Evolutionary conservation across 805 yeast species (phyloP), one percentile per base, ranked within the genome.

Genomic region (Zygosaccharomyces lentus): DNA sequence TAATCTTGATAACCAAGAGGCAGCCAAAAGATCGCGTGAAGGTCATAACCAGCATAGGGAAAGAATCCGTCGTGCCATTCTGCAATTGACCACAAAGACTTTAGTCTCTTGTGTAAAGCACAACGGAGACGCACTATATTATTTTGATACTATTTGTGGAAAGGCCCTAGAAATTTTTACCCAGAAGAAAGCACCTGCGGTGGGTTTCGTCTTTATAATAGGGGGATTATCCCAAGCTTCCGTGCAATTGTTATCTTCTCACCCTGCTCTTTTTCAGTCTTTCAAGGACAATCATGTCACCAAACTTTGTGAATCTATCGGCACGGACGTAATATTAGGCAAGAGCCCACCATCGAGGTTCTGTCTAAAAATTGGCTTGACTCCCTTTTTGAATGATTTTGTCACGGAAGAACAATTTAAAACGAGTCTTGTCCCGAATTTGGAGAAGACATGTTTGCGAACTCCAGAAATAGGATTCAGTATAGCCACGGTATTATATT

Each of bases 361-460:
- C 48, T 73, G 59, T 16, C 69, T 81, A 40, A 71, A 70, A 15
- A 54, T 64, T 2, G 74, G 75, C 49, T 62, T 80, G 29, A 54
- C 62, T n/a, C 62, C 66, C 6, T 77, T 78, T 52, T 61, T 80
- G 19, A 56, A 60, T 13, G 73, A 73, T 29, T 74, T 69, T 51
- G 57, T 81, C 12, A 54, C 64, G 7, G 64, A 67, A 13, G 70
- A 64, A 0, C 59, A 65, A 3, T 70, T 81, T 42, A 62, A 59
- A 16, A 50, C 64, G 1, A 43, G 52, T 6, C 56, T 84, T 13
- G 64, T 80, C 6, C 87, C 95, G 1, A 73, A 76, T 15, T 56
- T 90, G 40, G 90, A 86, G 56, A 87, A 84, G 59, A 77, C 90
- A 1, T 71, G 84, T 41, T 70, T 90, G 52, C 77, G 96, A 62